Conservation (phyloP, 2,329 filamentous ascomycete genomes). For the Exophiala aquamarina region DNA sequence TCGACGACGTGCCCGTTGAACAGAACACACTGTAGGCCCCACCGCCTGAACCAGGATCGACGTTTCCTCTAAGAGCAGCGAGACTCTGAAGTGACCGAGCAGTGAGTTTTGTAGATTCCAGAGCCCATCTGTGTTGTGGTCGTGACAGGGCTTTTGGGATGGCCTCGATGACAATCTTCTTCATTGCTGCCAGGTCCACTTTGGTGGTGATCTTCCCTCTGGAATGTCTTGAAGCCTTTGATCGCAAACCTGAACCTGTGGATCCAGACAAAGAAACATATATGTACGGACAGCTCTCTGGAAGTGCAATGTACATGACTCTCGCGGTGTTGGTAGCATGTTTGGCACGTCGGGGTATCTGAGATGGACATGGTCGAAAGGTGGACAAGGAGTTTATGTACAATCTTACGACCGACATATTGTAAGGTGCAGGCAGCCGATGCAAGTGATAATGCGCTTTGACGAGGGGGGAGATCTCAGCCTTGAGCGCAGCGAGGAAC, state of each 20-base stretch:
- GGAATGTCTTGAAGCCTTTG: slow-evolving; percentile 7
- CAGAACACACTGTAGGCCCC: slow-evolving; percentile 78
- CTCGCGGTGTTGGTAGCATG: slow-evolving; percentile 60
- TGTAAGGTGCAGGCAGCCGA: slow-evolving; percentile 51
- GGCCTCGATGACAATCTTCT: slow-evolving; percentile 68
- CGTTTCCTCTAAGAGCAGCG: slow-evolving; percentile 66
- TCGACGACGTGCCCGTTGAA: slow-evolving; percentile 20
- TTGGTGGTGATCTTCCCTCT: slow-evolving; percentile 11
- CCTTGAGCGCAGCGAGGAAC: slow-evolving; percentile 74
- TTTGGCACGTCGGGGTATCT: slow-evolving; percentile 38
- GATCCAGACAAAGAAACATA: slow-evolving; percentile 60
- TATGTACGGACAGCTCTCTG: slow-evolving; percentile 73
- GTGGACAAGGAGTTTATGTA: slow-evolving; percentile 73
- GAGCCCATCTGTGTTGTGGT: slow-evolving; percentile 68
- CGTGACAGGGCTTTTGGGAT: slow-evolving; percentile 80
- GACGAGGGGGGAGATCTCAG: slow-evolving; percentile 71
- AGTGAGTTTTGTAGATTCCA: slow-evolving; percentile 67
- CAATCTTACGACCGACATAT: slow-evolving; percentile 73
- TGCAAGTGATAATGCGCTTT: slow-evolving; percentile 83
- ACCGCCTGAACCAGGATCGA: slow-evolving; percentile 68
- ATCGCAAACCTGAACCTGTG: slow-evolving; percentile 33
- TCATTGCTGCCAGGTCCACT: slow-evolving; percentile 28
- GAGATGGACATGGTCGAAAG: slow-evolving; percentile 55
- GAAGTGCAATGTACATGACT: slow-evolving; percentile 78
- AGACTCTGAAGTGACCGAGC: slow-evolving; percentile 72